Evolutionary conservation across 139 green algal species (phyloP).

Genomic region (Tetradesmus obliquus): DNA sequence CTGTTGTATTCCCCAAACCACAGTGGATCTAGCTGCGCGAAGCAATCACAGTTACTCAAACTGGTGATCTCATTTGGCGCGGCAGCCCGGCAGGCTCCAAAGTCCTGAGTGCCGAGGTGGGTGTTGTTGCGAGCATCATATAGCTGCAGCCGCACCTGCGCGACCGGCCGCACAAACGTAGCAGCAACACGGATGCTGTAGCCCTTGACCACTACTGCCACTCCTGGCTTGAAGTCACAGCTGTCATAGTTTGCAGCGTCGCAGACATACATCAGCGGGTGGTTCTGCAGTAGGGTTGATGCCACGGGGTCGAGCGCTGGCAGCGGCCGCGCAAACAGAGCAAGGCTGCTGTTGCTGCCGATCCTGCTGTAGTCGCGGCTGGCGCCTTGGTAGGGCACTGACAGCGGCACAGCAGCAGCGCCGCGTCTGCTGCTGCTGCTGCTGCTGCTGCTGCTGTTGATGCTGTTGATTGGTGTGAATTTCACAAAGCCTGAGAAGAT

Average conservation of each 20-base stretch:
- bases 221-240: neutral
- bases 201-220: neutral
- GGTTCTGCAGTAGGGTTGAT: neutral
- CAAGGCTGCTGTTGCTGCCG: neutral
- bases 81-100: neutral
- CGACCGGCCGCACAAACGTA: too few relatives aligned
- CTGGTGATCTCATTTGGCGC: neutral
- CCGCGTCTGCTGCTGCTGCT: neutral
- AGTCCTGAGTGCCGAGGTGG: too few relatives aligned
- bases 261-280: neutral
- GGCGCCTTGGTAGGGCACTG: conserved; percentile 8
- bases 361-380: neutral
- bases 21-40: neutral
- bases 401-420: neutral
- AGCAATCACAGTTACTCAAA: neutral
- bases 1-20: too few relatives aligned
- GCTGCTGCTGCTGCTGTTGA: neutral
- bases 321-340: neutral
- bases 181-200: neutral
- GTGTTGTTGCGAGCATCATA: too few relatives aligned
- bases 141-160: too few relatives aligned
- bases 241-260: neutral
- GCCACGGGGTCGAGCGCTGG: neutral
- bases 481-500: neutral
- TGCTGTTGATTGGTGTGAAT: neutral